Percentiles rank a stretch among this genome's conserved stretches.
phyloP scores from a whole-genome alignment of 2,329 filamentous ascomycete species.

The Aspergillus felis region DNA sequence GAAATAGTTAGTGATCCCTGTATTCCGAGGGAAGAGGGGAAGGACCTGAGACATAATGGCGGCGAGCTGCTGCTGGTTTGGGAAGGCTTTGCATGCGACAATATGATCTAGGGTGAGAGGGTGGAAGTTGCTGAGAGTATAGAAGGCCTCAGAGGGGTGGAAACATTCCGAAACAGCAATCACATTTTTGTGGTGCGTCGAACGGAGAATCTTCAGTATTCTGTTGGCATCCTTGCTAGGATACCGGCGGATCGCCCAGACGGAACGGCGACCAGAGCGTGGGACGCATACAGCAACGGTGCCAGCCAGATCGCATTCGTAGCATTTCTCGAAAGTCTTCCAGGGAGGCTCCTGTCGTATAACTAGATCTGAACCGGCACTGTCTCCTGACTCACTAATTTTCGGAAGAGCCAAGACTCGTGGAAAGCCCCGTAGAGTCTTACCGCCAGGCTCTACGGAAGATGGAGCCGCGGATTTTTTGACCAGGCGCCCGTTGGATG shows the following conservation, averaged over 20 bases:
- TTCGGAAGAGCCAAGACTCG: slow-evolving; percentile 3
- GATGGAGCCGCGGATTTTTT: not conserved
- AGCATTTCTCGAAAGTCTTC: slow-evolving; percentile 19
- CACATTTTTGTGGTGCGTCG: slow-evolving; percentile 10
- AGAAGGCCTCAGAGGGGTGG: slow-evolving; percentile 6
- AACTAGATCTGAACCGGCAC: slow-evolving; percentile 3
- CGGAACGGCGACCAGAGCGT: slow-evolving; percentile 1
- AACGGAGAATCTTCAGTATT: too few species aligned
- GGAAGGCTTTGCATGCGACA: slow-evolving; percentile 13
- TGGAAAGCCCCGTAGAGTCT: not conserved
- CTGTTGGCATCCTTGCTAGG: too few species aligned
- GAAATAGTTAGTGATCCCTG: slow-evolving; percentile 8
- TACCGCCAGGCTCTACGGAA: slow-evolving; percentile 1
- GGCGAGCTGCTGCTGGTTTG: slow-evolving; percentile 14
- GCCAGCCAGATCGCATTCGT: slow-evolving; percentile 17
- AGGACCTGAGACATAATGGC: slow-evolving; percentile 18
- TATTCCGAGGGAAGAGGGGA: slow-evolving; percentile 1
- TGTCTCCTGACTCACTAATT: slow-evolving; percentile 1
- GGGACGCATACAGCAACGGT: slow-evolving; percentile 10
- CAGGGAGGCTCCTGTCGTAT: slow-evolving; percentile 17
- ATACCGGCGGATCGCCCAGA: slow-evolving; percentile 1
- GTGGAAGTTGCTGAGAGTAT: slow-evolving; percentile 9
- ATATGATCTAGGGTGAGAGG: slow-evolving; percentile 15
- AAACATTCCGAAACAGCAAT: slow-evolving; percentile 5
- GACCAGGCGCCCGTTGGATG: not conserved